Conservation (phyloP, 129 eudicot genomes). For the Saussurea involucrata region DNA sequence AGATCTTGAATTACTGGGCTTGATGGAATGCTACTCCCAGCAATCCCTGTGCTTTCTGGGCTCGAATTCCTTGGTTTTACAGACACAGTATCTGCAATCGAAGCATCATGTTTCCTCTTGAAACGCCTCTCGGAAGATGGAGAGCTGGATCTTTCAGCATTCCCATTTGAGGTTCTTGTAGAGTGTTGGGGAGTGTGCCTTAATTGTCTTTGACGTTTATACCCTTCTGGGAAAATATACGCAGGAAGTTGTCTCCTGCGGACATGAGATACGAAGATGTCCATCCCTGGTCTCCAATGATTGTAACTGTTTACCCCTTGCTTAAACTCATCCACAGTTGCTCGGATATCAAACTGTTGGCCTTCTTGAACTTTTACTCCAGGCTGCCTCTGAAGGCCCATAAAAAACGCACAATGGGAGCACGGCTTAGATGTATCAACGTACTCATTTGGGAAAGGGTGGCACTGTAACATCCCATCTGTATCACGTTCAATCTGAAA, state of each 20-base stretch:
- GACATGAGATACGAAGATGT: slow-evolving; percentile 37
- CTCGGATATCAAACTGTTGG: slow-evolving; percentile 31
- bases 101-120: slow-evolving; percentile 34
- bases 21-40: not conserved
- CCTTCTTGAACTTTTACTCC: slow-evolving; percentile 37
- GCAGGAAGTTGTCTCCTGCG: slow-evolving; percentile 39
- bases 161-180: slow-evolving; percentile 15
- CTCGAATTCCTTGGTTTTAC: slow-evolving; percentile 24
- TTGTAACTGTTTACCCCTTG: slow-evolving; percentile 23
- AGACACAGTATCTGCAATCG: slow-evolving; percentile 4
- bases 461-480: slow-evolving; percentile 29
- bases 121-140: slow-evolving; percentile 34
- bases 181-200: slow-evolving; percentile 28
- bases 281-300: slow-evolving; percentile 39
- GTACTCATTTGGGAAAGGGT: slow-evolving; percentile 37
- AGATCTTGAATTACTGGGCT: slow-evolving; percentile 16
- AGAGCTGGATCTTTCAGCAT: slow-evolving; percentile 28
- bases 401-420: slow-evolving; percentile 33
- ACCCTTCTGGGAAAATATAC: slow-evolving; percentile 37
- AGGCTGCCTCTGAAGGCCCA: slow-evolving; percentile 47
- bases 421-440: slow-evolving; percentile 27
- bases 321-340: slow-evolving; percentile 25
- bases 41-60: slow-evolving; percentile 26
- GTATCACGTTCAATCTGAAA: slow-evolving; percentile 39
- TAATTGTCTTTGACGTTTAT: slow-evolving; percentile 28